Percentiles rank a stretch among this genome's conserved stretches.
Conservation (phyloP, 495 filamentous ascomycete genomes). For the Cercophora newfieldiana region DNA sequence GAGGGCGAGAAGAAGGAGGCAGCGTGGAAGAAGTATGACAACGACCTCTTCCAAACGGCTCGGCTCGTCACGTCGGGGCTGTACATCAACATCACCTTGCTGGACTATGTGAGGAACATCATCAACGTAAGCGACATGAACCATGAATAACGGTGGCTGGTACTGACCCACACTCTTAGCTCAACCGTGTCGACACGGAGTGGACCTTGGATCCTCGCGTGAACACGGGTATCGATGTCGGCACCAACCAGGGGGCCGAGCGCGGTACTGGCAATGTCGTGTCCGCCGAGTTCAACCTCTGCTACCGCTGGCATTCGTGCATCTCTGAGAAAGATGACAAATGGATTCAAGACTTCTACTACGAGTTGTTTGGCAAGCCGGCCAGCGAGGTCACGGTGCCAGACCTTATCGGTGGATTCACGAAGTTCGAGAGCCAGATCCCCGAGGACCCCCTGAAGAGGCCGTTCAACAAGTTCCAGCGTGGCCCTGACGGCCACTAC, state of each 20-base stretch:
- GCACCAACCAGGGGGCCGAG: slow-evolving; percentile 54
- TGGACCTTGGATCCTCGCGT: slow-evolving; percentile 79
- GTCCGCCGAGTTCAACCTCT: slow-evolving; percentile 68
- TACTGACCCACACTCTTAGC: slow-evolving; percentile 23
- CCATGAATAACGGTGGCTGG: background rate
- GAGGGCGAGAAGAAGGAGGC: slow-evolving; percentile 51
- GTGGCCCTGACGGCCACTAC: slow-evolving; percentile 60
- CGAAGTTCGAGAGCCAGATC: slow-evolving; percentile 58
- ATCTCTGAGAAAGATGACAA: slow-evolving; percentile 70
- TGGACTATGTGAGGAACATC: slow-evolving; percentile 83
- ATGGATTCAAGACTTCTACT: slow-evolving; percentile 70
- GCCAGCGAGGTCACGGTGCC: slow-evolving; percentile 48
- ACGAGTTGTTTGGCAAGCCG: slow-evolving; percentile 63
- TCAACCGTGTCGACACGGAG: slow-evolving; percentile 72
- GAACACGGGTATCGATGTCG: slow-evolving; percentile 54
- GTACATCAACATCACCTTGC: slow-evolving; percentile 80
- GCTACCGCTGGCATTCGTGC: slow-evolving; percentile 81
- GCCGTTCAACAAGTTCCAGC: slow-evolving; percentile 62
- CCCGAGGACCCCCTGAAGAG: slow-evolving; percentile 64
- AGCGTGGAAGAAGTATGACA: slow-evolving; percentile 73
- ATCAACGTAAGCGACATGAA: slow-evolving; percentile 52
- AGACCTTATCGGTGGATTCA: slow-evolving; percentile 61
- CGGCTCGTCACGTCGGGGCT: slow-evolving; percentile 77
- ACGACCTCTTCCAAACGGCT: slow-evolving; percentile 83
- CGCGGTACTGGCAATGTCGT: slow-evolving; percentile 72